Base-by-base conservation (phyloP, 805 yeast genomes). In the Ogataea angusta region DNA sequence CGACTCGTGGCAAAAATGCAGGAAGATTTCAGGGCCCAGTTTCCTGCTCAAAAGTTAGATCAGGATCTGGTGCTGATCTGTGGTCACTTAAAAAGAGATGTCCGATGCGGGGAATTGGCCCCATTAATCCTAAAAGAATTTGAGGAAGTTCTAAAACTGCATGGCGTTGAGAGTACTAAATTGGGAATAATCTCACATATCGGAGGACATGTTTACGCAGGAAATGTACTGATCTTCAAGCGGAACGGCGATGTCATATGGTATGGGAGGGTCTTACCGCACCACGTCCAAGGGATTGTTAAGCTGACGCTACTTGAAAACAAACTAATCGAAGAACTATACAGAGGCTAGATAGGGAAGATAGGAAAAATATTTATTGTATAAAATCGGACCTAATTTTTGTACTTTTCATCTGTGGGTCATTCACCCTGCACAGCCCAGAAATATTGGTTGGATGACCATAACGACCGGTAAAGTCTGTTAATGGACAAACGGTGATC, bases 121-220 rank as follows among this genome's bases (percentile, higher is more conserved):
- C 87, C 87, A 1, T 35, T 78, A 12, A 54, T 83, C 0, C 53
- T 58, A 26, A 51, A 63, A 9, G 88, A 84, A 54, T 76, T 83
- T 37, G 57, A 56, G 18, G 45, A 38, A 22, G 77, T 73, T 1
- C 48, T 80, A 12, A 30, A 76, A 30, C 43, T 63, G 26, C 30
- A 35, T 14, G 43, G 43, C 9, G 38, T 27, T 3, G 9, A 34
- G 27, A 56, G 52, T 40, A 30, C 50, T 6, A 40, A 52, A 14
- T 44, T 81, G 24, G 89, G 87, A 0, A 53, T 75, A 6, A 67
- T 83, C 0, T 80, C 90, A 10, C 96, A 87, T 58, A 68, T 87
- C 29, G 95, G 95, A 1, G 96, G 96, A 0, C 96, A 87, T 57
- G 85, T 73, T 2, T 87, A 77, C 60, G 95, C 96, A 2, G 95